A percentile compares a stretch with the other conserved stretches of the same genome.
phyloP scores from a whole-genome alignment of 192 early-diverging fungal species.

The Dissophora ornata region DNA sequence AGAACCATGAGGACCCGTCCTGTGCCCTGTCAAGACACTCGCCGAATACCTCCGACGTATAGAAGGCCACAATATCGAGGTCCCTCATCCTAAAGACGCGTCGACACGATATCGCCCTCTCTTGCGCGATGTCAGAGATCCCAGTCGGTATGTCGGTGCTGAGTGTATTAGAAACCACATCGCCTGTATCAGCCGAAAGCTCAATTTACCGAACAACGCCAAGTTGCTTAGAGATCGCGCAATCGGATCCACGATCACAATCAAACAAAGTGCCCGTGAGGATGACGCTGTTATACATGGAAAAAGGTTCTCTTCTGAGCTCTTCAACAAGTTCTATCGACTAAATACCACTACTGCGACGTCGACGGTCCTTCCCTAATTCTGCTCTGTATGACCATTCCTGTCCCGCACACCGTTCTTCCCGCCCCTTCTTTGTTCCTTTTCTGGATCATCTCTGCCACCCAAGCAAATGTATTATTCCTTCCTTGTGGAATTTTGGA shows the following conservation, averaged over 20 bases:
- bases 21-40: conserved; percentile 20
- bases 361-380: too few species aligned
- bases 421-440: too few species aligned
- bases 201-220: neutral
- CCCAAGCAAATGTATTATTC: too few species aligned
- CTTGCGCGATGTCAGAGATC: conserved; percentile 1
- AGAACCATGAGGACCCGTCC: neutral
- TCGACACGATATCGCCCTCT: neutral
- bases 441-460: too few species aligned
- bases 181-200: neutral
- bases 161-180: neutral
- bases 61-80: neutral
- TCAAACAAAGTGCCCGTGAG: neutral
- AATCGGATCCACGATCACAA: neutral
- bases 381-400: too few species aligned
- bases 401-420: too few species aligned
- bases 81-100: conserved; percentile 16
- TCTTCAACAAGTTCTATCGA: conserved; percentile 13
- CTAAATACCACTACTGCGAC: neutral
- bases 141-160: neutral
- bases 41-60: conserved; percentile 1
- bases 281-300: conserved; percentile 7
- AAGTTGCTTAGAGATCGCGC: neutral
- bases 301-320: conserved; percentile 8
- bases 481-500: too few species aligned